Evolutionary conservation across 2,329 filamentous ascomycete species (phyloP).

Genomic region (Fusarium siculi): DNA sequence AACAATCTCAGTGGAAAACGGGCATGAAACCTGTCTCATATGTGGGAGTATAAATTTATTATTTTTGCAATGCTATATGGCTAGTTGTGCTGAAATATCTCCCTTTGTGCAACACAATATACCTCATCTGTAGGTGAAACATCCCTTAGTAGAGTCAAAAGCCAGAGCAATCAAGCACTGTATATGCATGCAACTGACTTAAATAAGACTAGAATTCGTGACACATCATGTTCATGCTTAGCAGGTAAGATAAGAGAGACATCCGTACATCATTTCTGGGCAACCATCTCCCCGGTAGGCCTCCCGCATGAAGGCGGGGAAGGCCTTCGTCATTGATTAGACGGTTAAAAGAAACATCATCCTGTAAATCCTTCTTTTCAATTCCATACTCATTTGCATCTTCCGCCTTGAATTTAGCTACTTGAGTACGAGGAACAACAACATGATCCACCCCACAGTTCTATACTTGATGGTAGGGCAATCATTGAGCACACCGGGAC

Average conservation of each 20-base stretch:
- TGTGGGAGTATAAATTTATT: neutral
- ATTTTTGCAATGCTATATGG: neutral
- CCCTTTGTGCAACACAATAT: neutral
- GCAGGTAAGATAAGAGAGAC: neutral
- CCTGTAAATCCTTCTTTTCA: neutral
- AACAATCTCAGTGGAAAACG: too few species aligned
- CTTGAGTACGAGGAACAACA: neutral
- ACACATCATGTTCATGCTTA: neutral
- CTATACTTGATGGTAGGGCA: conserved; percentile 47
- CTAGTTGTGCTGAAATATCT: neutral
- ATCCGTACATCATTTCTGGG: neutral
- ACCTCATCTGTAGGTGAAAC: neutral
- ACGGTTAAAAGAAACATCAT: neutral
- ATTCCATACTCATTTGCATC: neutral
- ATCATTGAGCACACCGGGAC: neutral
- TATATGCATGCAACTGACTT: neutral
- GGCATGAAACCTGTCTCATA: neutral
- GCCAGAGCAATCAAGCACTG: neutral
- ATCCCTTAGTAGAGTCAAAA: neutral
- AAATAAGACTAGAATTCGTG: neutral
- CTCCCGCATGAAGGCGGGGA: conserved; percentile 24
- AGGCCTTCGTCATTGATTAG: conserved; percentile 2
- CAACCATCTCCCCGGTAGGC: conserved; percentile 5
- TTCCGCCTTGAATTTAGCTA: fast-evolving
- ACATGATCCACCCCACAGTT: conserved; percentile 45